phyloP scores from a whole-genome alignment of 1,284 basidiomycete genomes.

The Neolentinus lepideus region DNA sequence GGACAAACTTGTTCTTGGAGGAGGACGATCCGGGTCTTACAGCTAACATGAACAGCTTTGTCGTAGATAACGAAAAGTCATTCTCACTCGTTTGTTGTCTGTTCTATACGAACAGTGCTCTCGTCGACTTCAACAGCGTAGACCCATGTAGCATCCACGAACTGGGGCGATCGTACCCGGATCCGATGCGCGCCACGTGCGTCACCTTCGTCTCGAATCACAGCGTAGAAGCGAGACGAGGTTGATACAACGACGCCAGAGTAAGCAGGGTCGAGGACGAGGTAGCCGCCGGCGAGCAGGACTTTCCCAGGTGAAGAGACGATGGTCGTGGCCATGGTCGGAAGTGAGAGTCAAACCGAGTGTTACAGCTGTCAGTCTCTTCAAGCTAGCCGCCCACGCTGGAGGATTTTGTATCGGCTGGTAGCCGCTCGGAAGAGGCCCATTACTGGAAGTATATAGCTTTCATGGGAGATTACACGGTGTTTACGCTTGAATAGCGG shows the following conservation, averaged over 20 bases:
- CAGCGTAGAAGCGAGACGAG: slow-evolving; percentile 89
- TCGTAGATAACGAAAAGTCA: slow-evolving; percentile 1
- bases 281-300: slow-evolving; percentile 89
- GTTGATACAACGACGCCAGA: slow-evolving; percentile 87
- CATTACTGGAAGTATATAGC: neutral
- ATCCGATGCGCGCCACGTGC: slow-evolving; percentile 31
- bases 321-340: slow-evolving; percentile 43
- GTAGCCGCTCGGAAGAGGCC: neutral
- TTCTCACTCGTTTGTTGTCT: slow-evolving; percentile 35
- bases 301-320: slow-evolving; percentile 96
- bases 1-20: slow-evolving; percentile 84
- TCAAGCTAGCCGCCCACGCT: neutral
- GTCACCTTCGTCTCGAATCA: slow-evolving; percentile 32
- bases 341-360: neutral
- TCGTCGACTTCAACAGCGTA: slow-evolving; percentile 51
- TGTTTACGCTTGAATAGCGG: neutral
- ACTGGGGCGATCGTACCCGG: slow-evolving; percentile 87
- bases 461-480: neutral
- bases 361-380: neutral
- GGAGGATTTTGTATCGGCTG: neutral
- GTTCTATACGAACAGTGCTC: slow-evolving; percentile 35
- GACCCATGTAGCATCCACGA: slow-evolving; percentile 72
- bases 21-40: slow-evolving; percentile 13
- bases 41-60: slow-evolving; percentile 10
- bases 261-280: slow-evolving; percentile 82